phyloP scores from a whole-genome alignment of 306 rosid species.

The Cyclanthera cordifolia region DNA sequence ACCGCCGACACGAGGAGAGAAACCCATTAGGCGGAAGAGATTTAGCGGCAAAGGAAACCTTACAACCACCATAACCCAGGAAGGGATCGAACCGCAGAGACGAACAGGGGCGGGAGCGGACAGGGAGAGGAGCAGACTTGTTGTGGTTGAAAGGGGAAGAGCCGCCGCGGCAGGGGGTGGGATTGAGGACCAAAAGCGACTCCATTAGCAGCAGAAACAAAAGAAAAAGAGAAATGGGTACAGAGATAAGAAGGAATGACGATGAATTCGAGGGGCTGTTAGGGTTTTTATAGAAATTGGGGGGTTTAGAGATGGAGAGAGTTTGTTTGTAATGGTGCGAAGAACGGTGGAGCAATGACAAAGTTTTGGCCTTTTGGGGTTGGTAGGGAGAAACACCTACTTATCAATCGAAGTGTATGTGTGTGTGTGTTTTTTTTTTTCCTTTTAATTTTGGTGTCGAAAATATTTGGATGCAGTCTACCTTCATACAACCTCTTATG shows the following conservation, averaged over 20 bases:
- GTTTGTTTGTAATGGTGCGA: neutral
- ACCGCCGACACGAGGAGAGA: constrained; percentile 22
- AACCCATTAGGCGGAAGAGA: constrained; percentile 17
- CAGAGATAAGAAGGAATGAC: neutral
- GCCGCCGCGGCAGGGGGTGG: constrained; percentile 26
- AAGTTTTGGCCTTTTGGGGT: neutral
- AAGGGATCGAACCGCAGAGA: constrained; percentile 36
- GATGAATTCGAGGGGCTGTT: neutral
- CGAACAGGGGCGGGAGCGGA: constrained; percentile 6
- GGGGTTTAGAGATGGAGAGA: neutral
- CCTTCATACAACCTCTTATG: no score
- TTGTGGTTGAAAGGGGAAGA: constrained; percentile 15
- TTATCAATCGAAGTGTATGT: neutral
- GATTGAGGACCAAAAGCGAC: constrained; percentile 46
- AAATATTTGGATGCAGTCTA: no score
- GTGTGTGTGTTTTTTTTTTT: neutral
- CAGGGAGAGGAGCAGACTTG: constrained; percentile 13
- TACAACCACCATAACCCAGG: constrained; percentile 21
- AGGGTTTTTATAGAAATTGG: constrained; percentile 7
- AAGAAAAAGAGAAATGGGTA: neutral
- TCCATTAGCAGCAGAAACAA: constrained; percentile 32
- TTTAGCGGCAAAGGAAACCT: constrained; percentile 16
- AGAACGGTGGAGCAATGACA: neutral
- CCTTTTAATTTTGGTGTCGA: no score
- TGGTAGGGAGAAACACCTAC: neutral